phyloP scores from a whole-genome alignment of 2,329 filamentous ascomycete genomes.

The Neonectria magnoliae region DNA sequence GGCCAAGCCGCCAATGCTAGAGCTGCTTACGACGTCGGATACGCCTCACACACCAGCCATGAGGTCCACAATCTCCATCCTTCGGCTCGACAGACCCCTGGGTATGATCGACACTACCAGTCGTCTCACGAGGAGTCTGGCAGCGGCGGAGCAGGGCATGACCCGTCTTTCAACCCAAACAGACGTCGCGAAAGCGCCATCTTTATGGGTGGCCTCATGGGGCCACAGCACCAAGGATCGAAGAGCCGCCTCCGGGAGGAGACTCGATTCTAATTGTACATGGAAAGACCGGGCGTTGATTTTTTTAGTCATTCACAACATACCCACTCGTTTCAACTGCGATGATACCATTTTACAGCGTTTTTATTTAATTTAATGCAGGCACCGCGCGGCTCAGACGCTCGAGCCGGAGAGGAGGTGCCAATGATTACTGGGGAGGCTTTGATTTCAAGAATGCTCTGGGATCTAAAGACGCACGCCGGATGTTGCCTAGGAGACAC shows the following conservation, averaged over 20 bases:
- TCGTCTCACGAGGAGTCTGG: slow-evolving; percentile 37
- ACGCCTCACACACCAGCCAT: slow-evolving; percentile 42
- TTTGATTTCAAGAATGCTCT: neutral
- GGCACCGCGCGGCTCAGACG: slow-evolving; percentile 17
- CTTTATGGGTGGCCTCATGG: slow-evolving; percentile 61
- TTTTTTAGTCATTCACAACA: slow-evolving; percentile 44
- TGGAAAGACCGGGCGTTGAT: slow-evolving; percentile 32
- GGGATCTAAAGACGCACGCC: neutral
- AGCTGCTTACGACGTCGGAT: slow-evolving; percentile 58
- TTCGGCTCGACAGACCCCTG: slow-evolving; percentile 41
- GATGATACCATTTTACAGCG: slow-evolving; percentile 44
- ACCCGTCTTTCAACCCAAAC: slow-evolving; percentile 57
- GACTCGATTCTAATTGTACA: slow-evolving; percentile 55
- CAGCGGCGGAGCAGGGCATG: slow-evolving; percentile 41
- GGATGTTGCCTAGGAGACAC: neutral
- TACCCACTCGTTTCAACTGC: slow-evolving; percentile 46
- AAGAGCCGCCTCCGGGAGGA: slow-evolving; percentile 66
- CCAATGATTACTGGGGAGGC: neutral
- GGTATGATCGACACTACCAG: slow-evolving; percentile 52
- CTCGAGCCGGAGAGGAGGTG: neutral
- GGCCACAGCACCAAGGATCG: slow-evolving; percentile 60
- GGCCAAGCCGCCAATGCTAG: slow-evolving; percentile 46
- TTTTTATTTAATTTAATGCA: slow-evolving; percentile 38
- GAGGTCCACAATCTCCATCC: slow-evolving; percentile 35
- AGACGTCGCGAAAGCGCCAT: slow-evolving; percentile 70